phyloP scores from a whole-genome alignment of 2,329 filamentous ascomycete species.

The Botrytis sinoallii region DNA sequence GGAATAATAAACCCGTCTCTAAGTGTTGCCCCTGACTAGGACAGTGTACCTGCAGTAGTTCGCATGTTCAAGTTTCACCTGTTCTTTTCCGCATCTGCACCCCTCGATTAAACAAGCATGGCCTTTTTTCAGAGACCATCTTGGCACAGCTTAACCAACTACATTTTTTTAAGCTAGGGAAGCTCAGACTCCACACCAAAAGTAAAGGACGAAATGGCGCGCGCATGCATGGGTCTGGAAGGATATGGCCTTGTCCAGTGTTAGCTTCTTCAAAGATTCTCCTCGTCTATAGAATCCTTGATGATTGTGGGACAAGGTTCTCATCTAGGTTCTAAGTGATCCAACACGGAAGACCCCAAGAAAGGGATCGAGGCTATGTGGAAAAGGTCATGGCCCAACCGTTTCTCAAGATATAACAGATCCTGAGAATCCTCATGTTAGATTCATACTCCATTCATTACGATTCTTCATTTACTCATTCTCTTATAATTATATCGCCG shows the following conservation, averaged over 20 bases:
- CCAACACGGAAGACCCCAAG: constrained; percentile 8
- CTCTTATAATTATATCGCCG: constrained; percentile 21
- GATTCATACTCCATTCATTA: constrained; percentile 2
- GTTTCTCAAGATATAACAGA: constrained; percentile 20
- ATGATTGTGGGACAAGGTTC: constrained; percentile 1
- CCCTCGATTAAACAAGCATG: constrained; percentile 9
- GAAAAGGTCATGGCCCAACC: constrained; percentile 17
- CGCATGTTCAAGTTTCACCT: constrained; percentile 13
- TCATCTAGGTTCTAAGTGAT: constrained; percentile 6
- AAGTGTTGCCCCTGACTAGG: constrained; percentile 9
- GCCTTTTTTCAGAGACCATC: not conserved
- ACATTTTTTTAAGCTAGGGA: not conserved
- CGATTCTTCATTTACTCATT: constrained; percentile 10
- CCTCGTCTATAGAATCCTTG: constrained; percentile 13
- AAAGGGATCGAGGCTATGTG: constrained; percentile 18
- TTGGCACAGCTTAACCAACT: constrained; percentile 11
- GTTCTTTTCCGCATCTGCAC: constrained; percentile 5
- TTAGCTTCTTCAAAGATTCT: constrained; percentile 11
- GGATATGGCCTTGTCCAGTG: constrained; percentile 8
- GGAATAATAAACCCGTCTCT: not conserved
- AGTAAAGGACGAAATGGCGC: constrained; percentile 12
- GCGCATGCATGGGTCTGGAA: constrained; percentile 18
- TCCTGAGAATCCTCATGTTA: constrained; percentile 21
- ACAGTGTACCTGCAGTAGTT: constrained; percentile 19
- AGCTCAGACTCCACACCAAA: not conserved